Evolutionary conservation across 2,329 filamentous ascomycete genomes (phyloP), one percentile per base, ranked within the genome.

Genomic region (Diplodia intermedia): DNA sequence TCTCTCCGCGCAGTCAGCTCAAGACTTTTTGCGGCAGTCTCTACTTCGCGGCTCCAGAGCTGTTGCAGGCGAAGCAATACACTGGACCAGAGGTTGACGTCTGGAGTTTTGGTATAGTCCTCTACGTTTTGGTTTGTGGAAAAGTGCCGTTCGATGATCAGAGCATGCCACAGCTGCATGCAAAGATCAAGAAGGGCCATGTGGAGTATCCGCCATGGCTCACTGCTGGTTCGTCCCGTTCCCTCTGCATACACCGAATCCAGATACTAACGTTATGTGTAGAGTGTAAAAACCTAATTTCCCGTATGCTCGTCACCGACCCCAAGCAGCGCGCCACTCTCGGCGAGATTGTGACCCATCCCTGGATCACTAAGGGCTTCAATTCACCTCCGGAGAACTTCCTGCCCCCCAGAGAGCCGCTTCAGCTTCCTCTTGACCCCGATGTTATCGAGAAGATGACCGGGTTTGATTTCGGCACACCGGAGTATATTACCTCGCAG

Each of bases 71-170:
- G 43, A 91, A 92, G 75, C 92, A 94, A 68, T 99, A 99, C 76
- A 97, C 92, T 1, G 95, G 95, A 0, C 95, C 95, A 0, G 95
- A 99, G 77, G 95, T 99, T 33, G 95, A 99, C 76, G 88, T 98
- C 1, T 99, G 95, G 95, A 98, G 95, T 82, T 98, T 98, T 80
- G 95, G 95, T 26, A 97, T 99, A 73, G 95, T 99, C 14, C 86
- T 99, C 15, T 99, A 98, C 75, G 95, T 99, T 68, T 82, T 99
- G 70, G 95, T 98, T 4, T 98, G 95, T 77, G 95, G 95, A 65
- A 98, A 98, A 79, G 95, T 99, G 3, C 95, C 95, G 0, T 99
- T 99, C 75, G 95, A 99, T 77, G 95, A 99, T 77, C 95, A 99
- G 81, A 97, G 94, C 82, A 99, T 99, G 93, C 95, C 94, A 43